These are phyloP conservation scores for Myotisia sp. DNA, from an alignment of 2,329 filamentous ascomycete genomes.

Conservation along the genomic window DNA sequence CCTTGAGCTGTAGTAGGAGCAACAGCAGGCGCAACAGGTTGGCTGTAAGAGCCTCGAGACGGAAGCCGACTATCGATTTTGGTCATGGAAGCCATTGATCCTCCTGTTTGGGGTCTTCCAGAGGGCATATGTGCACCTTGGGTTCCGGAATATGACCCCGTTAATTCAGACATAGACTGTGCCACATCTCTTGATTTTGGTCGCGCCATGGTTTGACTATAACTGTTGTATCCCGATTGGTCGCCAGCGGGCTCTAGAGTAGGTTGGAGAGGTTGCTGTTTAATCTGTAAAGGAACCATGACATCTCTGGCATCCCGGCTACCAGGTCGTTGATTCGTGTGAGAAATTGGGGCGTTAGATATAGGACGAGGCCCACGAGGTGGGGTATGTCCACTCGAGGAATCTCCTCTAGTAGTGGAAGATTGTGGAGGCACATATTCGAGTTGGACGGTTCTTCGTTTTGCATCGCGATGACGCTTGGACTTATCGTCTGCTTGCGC, in stretches of 20 bases:
- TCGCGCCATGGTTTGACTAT: constrained; percentile 20
- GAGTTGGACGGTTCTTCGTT: constrained; percentile 87
- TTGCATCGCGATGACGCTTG: constrained; percentile 49
- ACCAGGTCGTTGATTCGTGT: background rate
- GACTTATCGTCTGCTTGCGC: constrained; percentile 46
- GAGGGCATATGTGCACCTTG: constrained; percentile 30
- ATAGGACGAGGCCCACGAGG: background rate
- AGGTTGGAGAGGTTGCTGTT: constrained; percentile 47
- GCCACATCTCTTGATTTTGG: constrained; percentile 38
- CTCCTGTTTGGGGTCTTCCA: constrained; percentile 62
- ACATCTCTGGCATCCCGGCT: constrained; percentile 1
- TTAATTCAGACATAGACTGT: constrained; percentile 44
- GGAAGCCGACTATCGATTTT: constrained; percentile 43
- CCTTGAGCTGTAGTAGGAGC: constrained; percentile 81
- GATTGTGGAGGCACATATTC: constrained; percentile 91
- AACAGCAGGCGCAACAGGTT: constrained; percentile 73
- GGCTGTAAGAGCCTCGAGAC: constrained; percentile 68
- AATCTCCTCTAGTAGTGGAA: constrained; percentile 61
- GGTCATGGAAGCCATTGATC: constrained; percentile 55
- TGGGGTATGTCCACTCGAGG: constrained; percentile 14
- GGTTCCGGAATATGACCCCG: constrained; percentile 37
- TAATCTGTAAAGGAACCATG: constrained; percentile 21
- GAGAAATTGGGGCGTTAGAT: background rate
- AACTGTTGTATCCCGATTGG: constrained; percentile 11
- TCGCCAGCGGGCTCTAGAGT: constrained; percentile 32